A percentile compares a stretch with the other conserved stretches of the same genome.
phyloP scores from a whole-genome alignment of 106 monocot genomes.

The Phalaenopsis aphrodite region DNA sequence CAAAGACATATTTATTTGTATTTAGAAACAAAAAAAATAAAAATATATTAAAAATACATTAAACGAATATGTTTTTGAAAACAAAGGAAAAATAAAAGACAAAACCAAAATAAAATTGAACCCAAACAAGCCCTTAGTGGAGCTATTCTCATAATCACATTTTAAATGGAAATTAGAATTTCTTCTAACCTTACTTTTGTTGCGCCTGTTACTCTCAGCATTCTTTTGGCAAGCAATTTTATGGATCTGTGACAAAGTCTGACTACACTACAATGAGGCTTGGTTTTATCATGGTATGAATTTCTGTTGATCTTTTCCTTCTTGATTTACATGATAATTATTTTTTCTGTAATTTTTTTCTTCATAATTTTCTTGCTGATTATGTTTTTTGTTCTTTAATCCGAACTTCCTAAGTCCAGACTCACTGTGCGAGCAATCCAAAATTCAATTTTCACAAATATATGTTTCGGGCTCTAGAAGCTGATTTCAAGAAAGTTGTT shows the following conservation, averaged over 20 bases:
- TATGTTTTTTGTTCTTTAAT: not conserved
- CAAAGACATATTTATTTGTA: no score
- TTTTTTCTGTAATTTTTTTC: not conserved
- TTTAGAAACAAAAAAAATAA: no score
- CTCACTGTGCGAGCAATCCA: constrained; percentile 37
- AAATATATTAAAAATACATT: no score
- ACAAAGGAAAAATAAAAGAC: no score
- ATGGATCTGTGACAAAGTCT: constrained; percentile 57
- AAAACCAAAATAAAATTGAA: no score
- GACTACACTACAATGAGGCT: constrained; percentile 60
- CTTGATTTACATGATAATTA: not conserved
- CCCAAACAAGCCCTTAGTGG: no score
- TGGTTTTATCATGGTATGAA: constrained; percentile 61
- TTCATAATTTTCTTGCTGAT: not conserved
- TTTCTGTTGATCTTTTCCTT: not conserved
- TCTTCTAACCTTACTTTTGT: not conserved
- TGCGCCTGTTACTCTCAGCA: constrained; percentile 26
- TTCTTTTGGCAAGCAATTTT: constrained; percentile 64
- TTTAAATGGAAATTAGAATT: not conserved
- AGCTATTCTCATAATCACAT: no score
- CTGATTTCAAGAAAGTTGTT: constrained; percentile 60
- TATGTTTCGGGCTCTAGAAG: constrained; percentile 47
- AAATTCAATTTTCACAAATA: constrained; percentile 55
- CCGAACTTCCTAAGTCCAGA: constrained; percentile 11
- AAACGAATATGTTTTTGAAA: no score